Evolutionary conservation across 257 asterid species (phyloP).

Genomic region (Solanum chiquidenum): DNA sequence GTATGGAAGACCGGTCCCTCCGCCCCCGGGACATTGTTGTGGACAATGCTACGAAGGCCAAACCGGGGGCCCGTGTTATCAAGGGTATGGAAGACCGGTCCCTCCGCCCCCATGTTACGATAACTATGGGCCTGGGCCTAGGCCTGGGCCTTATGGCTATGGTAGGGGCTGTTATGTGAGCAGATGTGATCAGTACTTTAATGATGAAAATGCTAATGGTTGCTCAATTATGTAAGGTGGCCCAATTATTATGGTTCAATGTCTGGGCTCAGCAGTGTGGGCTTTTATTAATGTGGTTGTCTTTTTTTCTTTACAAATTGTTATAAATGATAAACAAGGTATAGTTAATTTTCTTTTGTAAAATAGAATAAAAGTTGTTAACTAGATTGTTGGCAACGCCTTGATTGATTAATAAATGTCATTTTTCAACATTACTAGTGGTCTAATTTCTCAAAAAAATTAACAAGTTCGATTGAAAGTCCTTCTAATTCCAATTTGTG

Average conservation of each 20-base stretch:
- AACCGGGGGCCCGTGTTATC: neutral
- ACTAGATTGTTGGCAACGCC: neutral
- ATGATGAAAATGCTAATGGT: slow-evolving; percentile 39
- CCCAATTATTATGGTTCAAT: neutral
- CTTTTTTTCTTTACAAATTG: neutral
- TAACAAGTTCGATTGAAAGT: neutral
- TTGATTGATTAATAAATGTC: neutral
- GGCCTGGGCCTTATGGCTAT: slow-evolving; percentile 2
- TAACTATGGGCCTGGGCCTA: neutral
- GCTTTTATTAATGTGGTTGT: neutral
- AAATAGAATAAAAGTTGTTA: neutral
- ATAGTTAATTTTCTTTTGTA: neutral
- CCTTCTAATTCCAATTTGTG: neutral
- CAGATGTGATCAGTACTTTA: slow-evolving; percentile 20
- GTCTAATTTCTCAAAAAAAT: neutral
- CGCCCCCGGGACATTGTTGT: slow-evolving; percentile 23
- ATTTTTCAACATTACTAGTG: neutral
- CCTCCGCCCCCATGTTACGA: too few relatives aligned
- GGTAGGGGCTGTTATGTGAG: slow-evolving; percentile 5
- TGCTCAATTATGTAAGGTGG: slow-evolving; percentile 32
- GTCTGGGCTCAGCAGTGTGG: neutral
- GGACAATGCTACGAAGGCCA: slow-evolving; percentile 26
- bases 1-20: slow-evolving; percentile 18
- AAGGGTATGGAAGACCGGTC: neutral
- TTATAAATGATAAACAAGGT: neutral